Base-by-base conservation (phyloP, 2,329 filamentous ascomycete genomes). In the Cytospora chrysosperma region DNA sequence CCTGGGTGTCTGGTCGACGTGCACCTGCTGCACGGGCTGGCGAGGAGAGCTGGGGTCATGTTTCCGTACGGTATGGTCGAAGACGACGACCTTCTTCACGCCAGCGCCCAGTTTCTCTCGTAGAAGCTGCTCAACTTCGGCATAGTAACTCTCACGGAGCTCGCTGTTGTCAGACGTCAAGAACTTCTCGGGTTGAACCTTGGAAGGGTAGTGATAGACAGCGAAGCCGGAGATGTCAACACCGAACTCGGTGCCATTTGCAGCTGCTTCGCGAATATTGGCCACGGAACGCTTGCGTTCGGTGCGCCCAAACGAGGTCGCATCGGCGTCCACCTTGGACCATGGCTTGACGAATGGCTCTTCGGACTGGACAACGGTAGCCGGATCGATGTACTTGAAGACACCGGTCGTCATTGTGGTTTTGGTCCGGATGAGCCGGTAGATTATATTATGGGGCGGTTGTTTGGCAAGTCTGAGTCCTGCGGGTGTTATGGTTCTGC, bases 21-120 rank as follows among this genome's bases (percentile, higher is more conserved):
- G 89, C 0, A 91, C 86, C 68, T 86, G 84, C 72, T 89, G 85
- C 0, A 91, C 88, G 0, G 89, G 89, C 67, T 85, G 83, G 7
- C 88, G 81, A 0, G 86, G 80, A 0, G 86, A 78, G 1, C 76
- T 73, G n/a, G 83, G 81, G 1, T 78, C 74, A 24, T 82, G 77
- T 8, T 83, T 77, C 2, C 88, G 82, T 68, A 91, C 88, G 0
- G 88, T 91, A 73, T 91, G 88, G 73, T 91, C 88, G 71, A 91
- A 91, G 64, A 91, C 88, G 64, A 86, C 81, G 13, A 91, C 81
- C 65, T 85, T 85, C 60, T 82, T 83, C 59, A 88, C 77, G 0
- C 79, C 82, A 0, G 81, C 77, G 10, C 64, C 54, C 0, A 89
- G 76, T 52, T 83, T 82, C 30, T 79, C 74, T 15, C 79, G 78